phyloP scores from a whole-genome alignment of 805 yeast species.

The Sugiyamaella valdiviana region DNA sequence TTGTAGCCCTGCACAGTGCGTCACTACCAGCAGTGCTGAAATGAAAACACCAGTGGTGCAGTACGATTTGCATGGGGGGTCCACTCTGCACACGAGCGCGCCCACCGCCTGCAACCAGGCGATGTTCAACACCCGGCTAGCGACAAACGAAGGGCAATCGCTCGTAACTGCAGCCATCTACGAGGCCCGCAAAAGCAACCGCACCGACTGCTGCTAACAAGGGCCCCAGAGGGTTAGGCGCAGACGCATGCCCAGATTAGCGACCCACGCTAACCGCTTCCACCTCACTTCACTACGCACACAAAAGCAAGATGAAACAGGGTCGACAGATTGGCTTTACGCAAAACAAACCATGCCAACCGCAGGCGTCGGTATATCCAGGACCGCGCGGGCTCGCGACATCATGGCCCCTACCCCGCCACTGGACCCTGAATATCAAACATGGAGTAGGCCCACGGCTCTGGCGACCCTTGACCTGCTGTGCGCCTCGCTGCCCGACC shows the following conservation, averaged over 20 bases:
- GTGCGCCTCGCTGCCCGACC: too few species aligned
- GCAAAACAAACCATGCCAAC: neutral
- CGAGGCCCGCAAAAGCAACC: neutral
- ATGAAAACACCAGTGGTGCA: too few species aligned
- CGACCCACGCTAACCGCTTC: neutral
- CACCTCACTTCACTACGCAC: neutral
- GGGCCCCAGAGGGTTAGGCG: neutral
- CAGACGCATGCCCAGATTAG: neutral
- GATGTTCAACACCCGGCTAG: too few species aligned
- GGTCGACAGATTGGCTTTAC: neutral
- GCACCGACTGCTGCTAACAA: neutral
- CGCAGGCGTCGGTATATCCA: neutral
- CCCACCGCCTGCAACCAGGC: too few species aligned
- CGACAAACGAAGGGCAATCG: too few species aligned
- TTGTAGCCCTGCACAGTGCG: too few species aligned
- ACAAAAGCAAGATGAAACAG: neutral
- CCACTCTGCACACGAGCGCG: too few species aligned
- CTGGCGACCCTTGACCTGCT: too few species aligned
- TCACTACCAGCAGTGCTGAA: too few species aligned
- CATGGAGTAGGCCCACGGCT: neutral
- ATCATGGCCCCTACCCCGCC: neutral
- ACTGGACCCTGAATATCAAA: neutral
- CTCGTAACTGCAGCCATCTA: neutral
- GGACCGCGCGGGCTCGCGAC: neutral
- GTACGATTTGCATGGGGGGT: too few species aligned